These are phyloP conservation scores for Plantago coronopus DNA, from an alignment of 305 asterid genomes.

Conservation along the genomic window DNA sequence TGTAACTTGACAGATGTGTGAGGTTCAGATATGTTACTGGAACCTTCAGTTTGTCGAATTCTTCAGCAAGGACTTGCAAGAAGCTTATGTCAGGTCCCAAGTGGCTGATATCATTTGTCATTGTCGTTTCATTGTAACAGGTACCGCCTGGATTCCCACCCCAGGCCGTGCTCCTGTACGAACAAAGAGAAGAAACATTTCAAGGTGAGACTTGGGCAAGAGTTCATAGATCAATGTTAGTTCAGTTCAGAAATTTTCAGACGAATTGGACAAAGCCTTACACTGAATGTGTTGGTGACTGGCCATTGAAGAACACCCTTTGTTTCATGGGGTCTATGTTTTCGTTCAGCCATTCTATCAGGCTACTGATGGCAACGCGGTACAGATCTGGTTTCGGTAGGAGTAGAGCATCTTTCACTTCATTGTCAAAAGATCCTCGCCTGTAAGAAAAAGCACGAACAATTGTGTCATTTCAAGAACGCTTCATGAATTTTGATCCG, in stretches of 20 bases:
- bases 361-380: slow-evolving; percentile 32
- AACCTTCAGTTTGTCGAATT: slow-evolving; percentile 24
- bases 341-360: slow-evolving; percentile 39
- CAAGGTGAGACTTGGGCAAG: background rate
- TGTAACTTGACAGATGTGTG: slow-evolving; percentile 32
- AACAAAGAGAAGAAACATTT: background rate
- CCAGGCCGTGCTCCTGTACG: slow-evolving; percentile 37
- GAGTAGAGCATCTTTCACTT: slow-evolving; percentile 22
- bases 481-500: background rate
- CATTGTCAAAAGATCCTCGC: slow-evolving; percentile 36
- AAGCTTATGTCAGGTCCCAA: slow-evolving; percentile 23
- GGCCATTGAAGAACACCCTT: slow-evolving; percentile 32
- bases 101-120: slow-evolving; percentile 23
- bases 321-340: slow-evolving; percentile 34
- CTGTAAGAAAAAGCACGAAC: slow-evolving; percentile 7
- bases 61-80: slow-evolving; percentile 18
- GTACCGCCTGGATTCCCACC: slow-evolving; percentile 33
- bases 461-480: background rate
- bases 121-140: slow-evolving; percentile 42
- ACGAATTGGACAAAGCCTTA: slow-evolving; percentile 3
- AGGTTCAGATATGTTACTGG: slow-evolving; percentile 41
- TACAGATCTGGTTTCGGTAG: slow-evolving; percentile 29
- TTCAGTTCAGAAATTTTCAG: no score
- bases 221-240: background rate
- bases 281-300: slow-evolving; percentile 42